Evolutionary conservation across 306 rosid genomes (phyloP), one percentile per base, ranked within the genome.

Genomic region (Quercus rubra): DNA sequence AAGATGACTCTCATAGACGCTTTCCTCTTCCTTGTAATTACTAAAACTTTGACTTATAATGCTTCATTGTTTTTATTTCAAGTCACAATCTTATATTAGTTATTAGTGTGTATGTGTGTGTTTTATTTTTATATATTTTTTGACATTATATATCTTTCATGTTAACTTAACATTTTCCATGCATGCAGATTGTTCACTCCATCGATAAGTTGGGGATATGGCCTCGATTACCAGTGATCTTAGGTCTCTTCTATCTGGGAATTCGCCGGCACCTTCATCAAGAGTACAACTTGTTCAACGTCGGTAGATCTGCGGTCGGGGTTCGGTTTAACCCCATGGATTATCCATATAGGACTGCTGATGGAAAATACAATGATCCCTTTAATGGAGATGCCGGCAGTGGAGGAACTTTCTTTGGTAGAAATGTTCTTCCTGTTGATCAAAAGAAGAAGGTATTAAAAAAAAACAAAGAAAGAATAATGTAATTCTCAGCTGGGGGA

Each of bases 141-240:
- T 51, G 31, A 8, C 3, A 46, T 46, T 2, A 38, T 38, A 38
- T 71, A 14, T 71, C 11, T 21, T 51, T 28, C n/a, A 49, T 54
- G 7, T 30, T n/a, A 38, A 35, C 43, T 35, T 35, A 35, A 38
- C 2, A 8, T 9, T 13, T 30, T 46, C 15, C 52, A 46, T 46
- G 52, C 35, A 1, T 27, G 33, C 83, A 90, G 94, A 86, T 90
- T 67, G 49, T 90, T 13, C 94, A 90, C 82, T 80, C 77, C 1
- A 63, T 90, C 25, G 94, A 90, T 74, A 90, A 86, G 83, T 0
- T 86, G 46, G 90, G 90, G 12, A 59, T 90, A 79, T 90, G 94
- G 94, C 94, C 72, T 49, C 80, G 86, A 0, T 30, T 87, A 5
- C 94, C 94, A 0, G 94, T 90, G 0, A 57, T 90, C 52, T 20